Percentiles rank a stretch among this genome's conserved stretches.
These are phyloP conservation scores for Elaeis oleifera DNA, from an alignment of 202 grass and related monocot species.

Conservation along the genomic window DNA sequence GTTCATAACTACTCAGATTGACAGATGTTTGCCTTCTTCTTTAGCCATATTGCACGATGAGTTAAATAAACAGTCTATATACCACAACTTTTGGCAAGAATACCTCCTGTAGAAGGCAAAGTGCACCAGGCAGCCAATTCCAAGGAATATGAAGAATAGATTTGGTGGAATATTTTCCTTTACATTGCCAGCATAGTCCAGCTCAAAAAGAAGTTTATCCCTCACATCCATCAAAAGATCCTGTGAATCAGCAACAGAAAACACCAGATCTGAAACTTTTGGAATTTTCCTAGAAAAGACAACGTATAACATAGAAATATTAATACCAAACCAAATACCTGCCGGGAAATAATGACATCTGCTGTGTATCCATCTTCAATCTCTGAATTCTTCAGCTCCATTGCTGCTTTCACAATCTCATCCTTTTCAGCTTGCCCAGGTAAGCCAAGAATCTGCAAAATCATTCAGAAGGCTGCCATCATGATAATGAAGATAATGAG, in stretches of 20 bases:
- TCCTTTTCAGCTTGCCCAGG: constrained; percentile 90
- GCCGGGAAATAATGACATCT: constrained; percentile 48
- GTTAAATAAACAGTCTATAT: background rate
- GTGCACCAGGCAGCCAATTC: constrained; percentile 66
- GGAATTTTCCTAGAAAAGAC: background rate
- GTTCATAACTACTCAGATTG: too few species aligned
- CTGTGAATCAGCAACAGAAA: constrained; percentile 28
- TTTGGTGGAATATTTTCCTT: constrained; percentile 70
- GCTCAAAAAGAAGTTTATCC: constrained; percentile 97
- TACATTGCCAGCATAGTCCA: constrained; percentile 71
- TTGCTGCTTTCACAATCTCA: constrained; percentile 90
- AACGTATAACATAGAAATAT: constrained; percentile 5
- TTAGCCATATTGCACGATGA: too few species aligned
- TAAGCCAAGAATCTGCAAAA: constrained; percentile 68
- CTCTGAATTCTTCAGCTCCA: constrained; percentile 57
- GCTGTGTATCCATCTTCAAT: constrained; percentile 80
- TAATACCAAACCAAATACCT: constrained; percentile 31
- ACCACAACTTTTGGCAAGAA: constrained; percentile 4
- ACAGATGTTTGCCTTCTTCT: too few species aligned
- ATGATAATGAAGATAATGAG: too few species aligned
- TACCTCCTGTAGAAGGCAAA: constrained; percentile 95
- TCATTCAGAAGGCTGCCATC: constrained; percentile 12
- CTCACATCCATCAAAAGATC: constrained; percentile 81
- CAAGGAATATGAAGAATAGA: constrained; percentile 73
- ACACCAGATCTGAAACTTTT: constrained; percentile 4